Percentiles rank a stretch among this genome's conserved stretches.
phyloP scores from a whole-genome alignment of 2,329 filamentous ascomycete genomes.

The Cladosporium cucumerinum region DNA sequence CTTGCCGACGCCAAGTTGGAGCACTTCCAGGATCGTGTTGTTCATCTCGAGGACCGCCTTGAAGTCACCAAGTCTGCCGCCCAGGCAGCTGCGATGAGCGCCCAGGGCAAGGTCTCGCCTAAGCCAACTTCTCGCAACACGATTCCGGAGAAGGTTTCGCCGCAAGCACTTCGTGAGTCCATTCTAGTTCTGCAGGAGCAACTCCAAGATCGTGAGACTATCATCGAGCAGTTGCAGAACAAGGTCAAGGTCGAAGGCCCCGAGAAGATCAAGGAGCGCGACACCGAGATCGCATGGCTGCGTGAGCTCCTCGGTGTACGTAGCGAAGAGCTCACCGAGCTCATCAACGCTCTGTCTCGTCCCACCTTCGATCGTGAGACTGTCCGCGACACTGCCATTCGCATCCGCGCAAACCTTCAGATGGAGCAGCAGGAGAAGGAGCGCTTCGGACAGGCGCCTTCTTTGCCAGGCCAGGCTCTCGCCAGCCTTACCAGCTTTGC shows the following conservation, averaged over 20 bases:
- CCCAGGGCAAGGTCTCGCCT: constrained; percentile 26
- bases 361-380: constrained; percentile 71
- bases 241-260: constrained; percentile 74
- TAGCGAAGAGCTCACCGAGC: constrained; percentile 86
- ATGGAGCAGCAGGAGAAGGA: constrained; percentile 98
- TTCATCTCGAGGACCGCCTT: constrained; percentile 84
- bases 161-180: constrained; percentile 90
- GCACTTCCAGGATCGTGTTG: constrained; percentile 79
- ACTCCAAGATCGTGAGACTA: constrained; percentile 85
- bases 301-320: constrained; percentile 89
- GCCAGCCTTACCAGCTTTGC: constrained; percentile 73
- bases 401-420: constrained; percentile 87
- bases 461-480: constrained; percentile 56
- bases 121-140: constrained; percentile 33
- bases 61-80: constrained; percentile 87
- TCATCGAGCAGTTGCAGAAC: constrained; percentile 82
- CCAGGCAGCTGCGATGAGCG: constrained; percentile 72
- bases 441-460: constrained; percentile 54
- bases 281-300: constrained; percentile 92
- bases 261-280: constrained; percentile 80
- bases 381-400: constrained; percentile 86
- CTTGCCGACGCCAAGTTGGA: constrained; percentile 81
- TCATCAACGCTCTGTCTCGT: constrained; percentile 74
- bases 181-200: constrained; percentile 97
- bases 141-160: constrained; percentile 81